Base-by-base conservation (phyloP, 1,139 yeast genomes). In the Debaryomycetaceae sp. region DNA sequence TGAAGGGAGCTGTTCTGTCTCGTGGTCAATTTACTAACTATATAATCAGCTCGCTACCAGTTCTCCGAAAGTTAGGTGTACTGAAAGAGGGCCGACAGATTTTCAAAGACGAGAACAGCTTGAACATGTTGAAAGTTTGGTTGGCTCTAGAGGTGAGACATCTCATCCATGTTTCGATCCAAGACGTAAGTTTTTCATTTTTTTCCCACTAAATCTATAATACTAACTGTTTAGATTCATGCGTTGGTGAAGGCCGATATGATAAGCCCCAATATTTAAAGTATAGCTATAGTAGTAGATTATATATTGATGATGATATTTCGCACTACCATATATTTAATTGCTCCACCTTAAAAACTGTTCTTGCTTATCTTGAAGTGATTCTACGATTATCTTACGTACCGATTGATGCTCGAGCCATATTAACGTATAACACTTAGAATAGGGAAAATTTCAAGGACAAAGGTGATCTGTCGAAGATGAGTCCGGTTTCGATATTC, bases 41-140 rank as follows among this genome's bases (percentile, higher is more conserved):
- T 27, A 14, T 17, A 36, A 24, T 43, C 57, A 87, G 96, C 62
- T 85, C 99, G 8, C 71, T 93, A 51, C 98, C 98, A 1, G 88
- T 93, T 34, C 69, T 93, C 55, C 79, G 98, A 68, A 84, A 85
- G 62, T 78, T 89, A 41, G 93, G 97, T 39, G 76, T 84, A 24
- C 75, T 68, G 72, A 78, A 81, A 54, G 91, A 85, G 53, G 87
- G 84, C 37, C 71, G 80, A 50, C 78, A 78, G 52, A 69, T 84
- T 17, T 63, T 84, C 41, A 69, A 74, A 48, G 76, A 80, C 56
- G 81, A 81, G 36, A 84, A 84, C 55, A 75, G 83, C 23, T 54
- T 87, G 46, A 81, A 87, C 23, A 88, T 90, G 96, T 69, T 88
- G 49, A 88, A 88, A 60, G 93, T 91, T 23, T 91, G 98, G 98